Percentiles rank a stretch among this genome's conserved stretches.
These are phyloP conservation scores for Pseudocercospora crystallina DNA, from an alignment of 2,329 filamentous ascomycete genomes.

Conservation along the genomic window DNA sequence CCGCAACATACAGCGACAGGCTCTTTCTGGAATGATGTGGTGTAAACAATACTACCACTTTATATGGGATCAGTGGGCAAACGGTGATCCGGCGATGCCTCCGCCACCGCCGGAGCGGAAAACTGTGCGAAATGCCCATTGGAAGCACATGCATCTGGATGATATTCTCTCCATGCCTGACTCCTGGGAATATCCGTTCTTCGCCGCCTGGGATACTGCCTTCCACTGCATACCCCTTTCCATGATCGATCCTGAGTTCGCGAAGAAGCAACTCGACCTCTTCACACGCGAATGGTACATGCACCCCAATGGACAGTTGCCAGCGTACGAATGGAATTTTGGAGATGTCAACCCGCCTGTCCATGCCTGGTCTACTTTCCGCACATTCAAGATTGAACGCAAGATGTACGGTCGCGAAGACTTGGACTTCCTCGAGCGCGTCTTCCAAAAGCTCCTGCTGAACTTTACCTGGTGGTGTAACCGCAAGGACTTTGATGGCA, in stretches of 20 bases:
- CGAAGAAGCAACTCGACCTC: conserved; percentile 95
- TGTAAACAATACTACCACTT: conserved; percentile 97
- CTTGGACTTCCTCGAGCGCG: conserved; percentile 89
- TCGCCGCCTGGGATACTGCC: conserved; percentile 94
- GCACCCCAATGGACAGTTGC: conserved; percentile 93
- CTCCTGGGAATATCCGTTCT: conserved; percentile 98
- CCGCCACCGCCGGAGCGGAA: conserved; percentile 80
- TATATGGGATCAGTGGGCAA: conserved; percentile 97
- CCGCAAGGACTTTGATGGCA: conserved; percentile 88
- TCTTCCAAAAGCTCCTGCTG: conserved; percentile 91
- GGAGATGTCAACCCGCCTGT: conserved; percentile 95
- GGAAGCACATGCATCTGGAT: conserved; percentile 93
- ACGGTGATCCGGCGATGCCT: conserved; percentile 84
- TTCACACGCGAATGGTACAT: conserved; percentile 99
- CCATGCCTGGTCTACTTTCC: conserved; percentile 93
- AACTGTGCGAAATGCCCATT: conserved; percentile 78
- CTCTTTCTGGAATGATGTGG: conserved; percentile 97
- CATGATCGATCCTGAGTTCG: conserved; percentile 97
- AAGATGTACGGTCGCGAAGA: conserved; percentile 96
- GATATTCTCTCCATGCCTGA: conserved; percentile 97
- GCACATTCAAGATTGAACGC: conserved; percentile 96
- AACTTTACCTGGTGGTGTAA: conserved; percentile 99
- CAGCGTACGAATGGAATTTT: conserved; percentile 97
- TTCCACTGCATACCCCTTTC: conserved; percentile 95
- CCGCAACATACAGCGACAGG: conserved; percentile 91